Base-by-base conservation (phyloP, 225 moss, liverwort and hornwort species). In the Pseudoscleropodium purum region DNA sequence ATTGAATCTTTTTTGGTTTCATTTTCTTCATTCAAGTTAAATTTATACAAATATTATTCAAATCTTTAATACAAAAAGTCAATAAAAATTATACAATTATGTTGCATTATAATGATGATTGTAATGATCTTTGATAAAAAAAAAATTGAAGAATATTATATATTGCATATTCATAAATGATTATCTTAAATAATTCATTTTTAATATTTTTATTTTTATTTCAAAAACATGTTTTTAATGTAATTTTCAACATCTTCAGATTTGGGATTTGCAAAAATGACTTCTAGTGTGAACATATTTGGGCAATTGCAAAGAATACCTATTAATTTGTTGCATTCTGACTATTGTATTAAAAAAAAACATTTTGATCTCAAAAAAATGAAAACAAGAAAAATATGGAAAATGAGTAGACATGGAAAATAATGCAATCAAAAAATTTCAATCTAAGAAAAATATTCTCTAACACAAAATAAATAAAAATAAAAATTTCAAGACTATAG, bases 251-350 rank as follows among this genome's bases (percentile, higher is more conserved):
- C 30, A 84, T 54, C 19, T n/a, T 18, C 5, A n/a, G 6, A 20
- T 67, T n/a, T 16, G 6, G 8, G 6, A 51, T 27, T 34, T 18
- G 2, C 5, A 30, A 41, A 39, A 61, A 11, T 12, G 9, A 30
- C 14, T 3, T 25, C 6, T 30, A 54, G 3, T 6, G 10, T 6
- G 2, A 56, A 25, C 0, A 5, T 9, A 54, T 5, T 54, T 25
- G 11, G 6, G 1, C 15, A 56, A 34, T 23, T 23, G 2, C 1
- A 21, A 34, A 0, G 21, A 51, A 18, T 0, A 77, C 2, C 5
- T 51, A 1, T 1, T 52, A 2, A 14, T 52, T 34, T 13, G 9
- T 77, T 23, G 9, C 1, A 0, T 54, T 23, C 54, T 15, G 15
- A 5, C 0, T 51, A 0, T 9, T 33, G 15, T 24, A 15, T 9